phyloP scores from a whole-genome alignment of 2,329 filamentous ascomycete species.

The Fusarium verticillioides region DNA sequence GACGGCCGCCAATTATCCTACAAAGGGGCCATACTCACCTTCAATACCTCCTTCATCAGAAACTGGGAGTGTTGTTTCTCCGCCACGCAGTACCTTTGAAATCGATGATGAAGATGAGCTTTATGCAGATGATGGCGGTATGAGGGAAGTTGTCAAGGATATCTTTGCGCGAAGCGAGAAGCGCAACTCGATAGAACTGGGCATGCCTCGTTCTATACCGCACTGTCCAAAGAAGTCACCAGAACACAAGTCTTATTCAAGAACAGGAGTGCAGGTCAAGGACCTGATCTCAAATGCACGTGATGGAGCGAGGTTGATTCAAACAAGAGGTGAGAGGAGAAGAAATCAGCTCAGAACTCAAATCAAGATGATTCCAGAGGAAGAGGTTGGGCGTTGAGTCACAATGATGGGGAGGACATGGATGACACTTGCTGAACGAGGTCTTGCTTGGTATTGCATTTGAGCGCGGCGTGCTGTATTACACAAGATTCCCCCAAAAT shows the following conservation, averaged over 20 bases:
- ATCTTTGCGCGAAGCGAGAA: conserved; percentile 41
- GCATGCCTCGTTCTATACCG: conserved; percentile 16
- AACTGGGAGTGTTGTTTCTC: conserved; percentile 17
- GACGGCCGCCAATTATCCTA: conserved; percentile 26
- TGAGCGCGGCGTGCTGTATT: conserved; percentile 32
- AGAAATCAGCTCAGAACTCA: conserved; percentile 51
- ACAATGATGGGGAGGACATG: not conserved
- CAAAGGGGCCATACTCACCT: conserved; percentile 31
- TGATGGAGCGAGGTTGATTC: conserved; percentile 36
- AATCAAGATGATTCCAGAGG: conserved; percentile 51
- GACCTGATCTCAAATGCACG: conserved; percentile 41
- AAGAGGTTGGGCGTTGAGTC: conserved; percentile 21
- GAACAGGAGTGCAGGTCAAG: conserved; percentile 41
- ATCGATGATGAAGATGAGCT: conserved; percentile 46
- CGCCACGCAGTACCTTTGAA: conserved; percentile 49
- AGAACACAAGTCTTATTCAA: conserved; percentile 24
- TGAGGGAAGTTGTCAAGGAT: conserved; percentile 36
- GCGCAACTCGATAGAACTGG: conserved; percentile 26
- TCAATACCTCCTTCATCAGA: conserved; percentile 21
- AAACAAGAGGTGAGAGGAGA: conserved; percentile 48
- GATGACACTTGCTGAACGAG: not conserved
- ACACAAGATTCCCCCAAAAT: conserved; percentile 26
- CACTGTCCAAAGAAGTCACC: conserved; percentile 10
- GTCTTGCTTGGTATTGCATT: conserved; percentile 23
- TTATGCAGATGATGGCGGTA: conserved; percentile 32